phyloP scores from a whole-genome alignment of 225 moss, liverwort and hornwort species.

The Bryum argenteum region DNA sequence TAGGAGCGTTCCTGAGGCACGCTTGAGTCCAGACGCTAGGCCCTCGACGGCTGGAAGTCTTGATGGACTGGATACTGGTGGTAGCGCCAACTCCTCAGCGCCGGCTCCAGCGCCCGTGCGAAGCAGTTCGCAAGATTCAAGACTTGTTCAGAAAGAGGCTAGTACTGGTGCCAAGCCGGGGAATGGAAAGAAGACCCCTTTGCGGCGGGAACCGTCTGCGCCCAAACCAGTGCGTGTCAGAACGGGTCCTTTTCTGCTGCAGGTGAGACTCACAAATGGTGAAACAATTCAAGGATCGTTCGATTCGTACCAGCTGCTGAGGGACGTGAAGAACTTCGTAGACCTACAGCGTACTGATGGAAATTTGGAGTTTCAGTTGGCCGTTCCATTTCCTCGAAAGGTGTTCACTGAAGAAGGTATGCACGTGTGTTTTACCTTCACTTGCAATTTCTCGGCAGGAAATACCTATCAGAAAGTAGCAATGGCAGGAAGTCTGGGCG shows the following conservation, averaged over 20 bases:
- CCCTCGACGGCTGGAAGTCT: constrained; percentile 28
- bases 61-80: constrained; percentile 20
- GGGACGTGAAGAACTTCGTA: constrained; percentile 67
- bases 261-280: constrained; percentile 66
- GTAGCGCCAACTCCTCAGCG: constrained; percentile 20
- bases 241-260: constrained; percentile 63
- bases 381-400: constrained; percentile 70
- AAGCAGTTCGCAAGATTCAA: constrained; percentile 22
- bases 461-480: neutral
- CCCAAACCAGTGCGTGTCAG: constrained; percentile 46
- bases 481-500: neutral
- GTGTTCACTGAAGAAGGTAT: constrained; percentile 58
- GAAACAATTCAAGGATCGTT: constrained; percentile 66
- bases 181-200: constrained; percentile 41
- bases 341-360: constrained; percentile 73
- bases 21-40: constrained; percentile 27
- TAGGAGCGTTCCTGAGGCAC: constrained; percentile 24
- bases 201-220: constrained; percentile 38
- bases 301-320: constrained; percentile 50
- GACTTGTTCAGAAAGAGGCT: constrained; percentile 26
- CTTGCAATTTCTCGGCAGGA: neutral
- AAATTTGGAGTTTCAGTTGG: constrained; percentile 56
- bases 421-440: neutral
- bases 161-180: constrained; percentile 26
- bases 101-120: constrained; percentile 8